Evolutionary conservation across 805 yeast genomes (phyloP), one percentile per base, ranked within the genome.

Genomic region (Candida quercuum): DNA sequence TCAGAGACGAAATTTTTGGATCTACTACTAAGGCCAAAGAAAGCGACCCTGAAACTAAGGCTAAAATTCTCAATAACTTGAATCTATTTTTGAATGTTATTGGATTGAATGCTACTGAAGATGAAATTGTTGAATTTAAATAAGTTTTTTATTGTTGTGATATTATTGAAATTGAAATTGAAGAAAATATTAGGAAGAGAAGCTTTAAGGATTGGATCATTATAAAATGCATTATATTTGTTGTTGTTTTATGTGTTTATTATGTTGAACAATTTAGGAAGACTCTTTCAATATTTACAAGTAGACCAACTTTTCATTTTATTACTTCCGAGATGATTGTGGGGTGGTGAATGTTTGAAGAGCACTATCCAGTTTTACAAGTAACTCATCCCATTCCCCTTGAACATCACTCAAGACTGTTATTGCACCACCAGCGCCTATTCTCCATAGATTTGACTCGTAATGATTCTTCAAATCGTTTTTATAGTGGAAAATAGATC

Each of bases 341-440:
- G n/a, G n/a, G n/a, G n/a, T n/a, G n/a, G n/a, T 11, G 15, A 87
- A 87, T 7, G 84, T 80, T 51, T 80, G 93, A 36, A 87, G 58
- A 9, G 91, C 94, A 56, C 91, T 81, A 27, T 79, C 77, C 23
- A 93, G 63, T 59, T 93, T 93, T 11, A 83, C 64, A 33, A 70
- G 59, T 95, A 93, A 83, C 56, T 93, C 99, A 22, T 86, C 88
- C 83, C 93, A 86, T 59, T 93, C 99, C 3, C 81, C 91, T 18
- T 75, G 76, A n/a, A 69, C 65, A 19, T 86, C 78, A 55, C 96
- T 86, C 42, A 93, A 65, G 3, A 88, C 89, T 0, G 98, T 93
- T 32, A 93, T 79, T 14, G 98, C 99, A 4, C 99, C 99, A 13
- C 99, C 99, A 7, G 99, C 99, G 1, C 99, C 99, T 38, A 91